Evolutionary conservation across 202 grass and related monocot species (phyloP).

Genomic region (Cymbopogon flexuosus): DNA sequence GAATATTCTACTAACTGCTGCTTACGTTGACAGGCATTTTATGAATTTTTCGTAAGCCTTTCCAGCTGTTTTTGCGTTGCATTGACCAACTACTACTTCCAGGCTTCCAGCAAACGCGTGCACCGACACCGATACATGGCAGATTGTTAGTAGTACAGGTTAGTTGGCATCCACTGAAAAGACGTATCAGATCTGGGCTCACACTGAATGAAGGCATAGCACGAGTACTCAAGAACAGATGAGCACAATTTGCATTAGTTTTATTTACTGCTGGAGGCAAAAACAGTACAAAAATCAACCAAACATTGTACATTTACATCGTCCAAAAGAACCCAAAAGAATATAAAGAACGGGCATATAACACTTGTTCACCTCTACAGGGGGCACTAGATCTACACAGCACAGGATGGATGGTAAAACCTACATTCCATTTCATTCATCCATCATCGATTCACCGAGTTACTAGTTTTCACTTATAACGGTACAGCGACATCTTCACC

Average conservation of each 20-base stretch:
- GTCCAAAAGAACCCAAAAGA: conserved; percentile 40
- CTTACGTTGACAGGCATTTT: background rate
- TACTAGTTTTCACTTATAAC: conserved; percentile 6
- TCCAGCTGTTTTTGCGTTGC: background rate
- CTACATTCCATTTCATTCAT: conserved; percentile 26
- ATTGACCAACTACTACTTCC: background rate
- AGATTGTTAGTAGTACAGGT: background rate
- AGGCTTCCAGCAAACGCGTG: conserved; percentile 8
- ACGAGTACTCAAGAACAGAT: background rate
- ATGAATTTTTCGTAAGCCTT: background rate
- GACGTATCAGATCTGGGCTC: conserved; percentile 21
- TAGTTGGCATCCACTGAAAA: background rate
- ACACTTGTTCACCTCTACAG: conserved; percentile 22
- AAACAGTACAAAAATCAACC: conserved; percentile 38
- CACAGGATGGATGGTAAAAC: conserved; percentile 6
- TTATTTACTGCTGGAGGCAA: conserved; percentile 47
- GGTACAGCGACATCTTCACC: background rate
- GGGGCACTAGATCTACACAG: conserved; percentile 44
- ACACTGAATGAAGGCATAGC: background rate
- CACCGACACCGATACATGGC: conserved; percentile 3
- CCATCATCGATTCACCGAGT: background rate
- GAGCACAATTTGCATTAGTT: conserved; percentile 36
- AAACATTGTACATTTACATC: conserved; percentile 55
- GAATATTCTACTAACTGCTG: background rate
- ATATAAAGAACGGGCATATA: conserved; percentile 37